phyloP scores from a whole-genome alignment of 768 basidiomycete genomes.

The Psilocybe subaeruginosa region DNA sequence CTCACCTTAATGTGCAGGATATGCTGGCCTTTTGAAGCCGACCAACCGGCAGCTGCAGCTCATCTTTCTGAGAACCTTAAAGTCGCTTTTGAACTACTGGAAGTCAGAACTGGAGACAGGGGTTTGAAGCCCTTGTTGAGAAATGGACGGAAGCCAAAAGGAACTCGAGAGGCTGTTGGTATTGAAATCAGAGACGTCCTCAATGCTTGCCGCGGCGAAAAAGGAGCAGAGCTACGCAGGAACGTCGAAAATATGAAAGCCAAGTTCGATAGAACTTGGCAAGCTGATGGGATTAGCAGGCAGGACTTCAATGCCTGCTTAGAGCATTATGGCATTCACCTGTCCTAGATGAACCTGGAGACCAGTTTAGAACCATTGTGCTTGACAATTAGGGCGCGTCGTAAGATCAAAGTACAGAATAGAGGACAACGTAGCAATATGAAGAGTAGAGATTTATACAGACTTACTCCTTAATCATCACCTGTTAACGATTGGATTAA shows the following conservation, averaged over 20 bases:
- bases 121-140: constrained; percentile 11
- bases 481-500: too few species aligned
- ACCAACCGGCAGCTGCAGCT: constrained; percentile 10
- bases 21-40: constrained; percentile 12
- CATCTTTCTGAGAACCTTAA: constrained; percentile 10
- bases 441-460: too few species aligned
- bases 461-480: too few species aligned
- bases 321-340: constrained; percentile 1
- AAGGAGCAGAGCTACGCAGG: background rate
- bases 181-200: constrained; percentile 12
- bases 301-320: constrained; percentile 4
- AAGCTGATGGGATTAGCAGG: constrained; percentile 3
- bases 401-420: too few species aligned
- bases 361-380: too few species aligned
- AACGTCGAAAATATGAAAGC: constrained; percentile 3
- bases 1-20: background rate
- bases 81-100: constrained; percentile 16
- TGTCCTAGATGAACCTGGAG: background rate
- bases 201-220: constrained; percentile 1
- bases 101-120: constrained; percentile 16
- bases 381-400: too few species aligned
- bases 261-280: constrained; percentile 2
- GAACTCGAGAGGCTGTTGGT: constrained; percentile 17
- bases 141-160: constrained; percentile 4
- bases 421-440: too few species aligned